These are phyloP conservation scores for Henckelia pumila DNA, from an alignment of 257 asterid species.

Conservation along the genomic window DNA sequence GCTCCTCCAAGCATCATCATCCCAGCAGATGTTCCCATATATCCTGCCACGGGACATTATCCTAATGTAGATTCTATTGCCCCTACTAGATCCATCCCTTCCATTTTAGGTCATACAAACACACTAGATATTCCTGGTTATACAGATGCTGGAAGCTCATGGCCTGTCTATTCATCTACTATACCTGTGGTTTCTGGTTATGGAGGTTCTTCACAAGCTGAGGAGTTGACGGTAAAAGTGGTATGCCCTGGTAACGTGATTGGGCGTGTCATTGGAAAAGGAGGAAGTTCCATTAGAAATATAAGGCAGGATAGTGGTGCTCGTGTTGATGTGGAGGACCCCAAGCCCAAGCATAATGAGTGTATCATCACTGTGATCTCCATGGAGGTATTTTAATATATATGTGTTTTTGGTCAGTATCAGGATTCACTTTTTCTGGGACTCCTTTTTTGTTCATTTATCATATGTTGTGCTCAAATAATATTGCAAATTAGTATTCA, in stretches of 20 bases:
- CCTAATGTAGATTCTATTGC: conserved; percentile 52
- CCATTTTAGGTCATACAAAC: conserved; percentile 63
- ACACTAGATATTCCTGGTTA: conserved; percentile 60
- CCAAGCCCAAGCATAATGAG: conserved; percentile 58
- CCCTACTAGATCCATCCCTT: conserved; percentile 55
- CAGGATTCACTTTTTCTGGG: neutral
- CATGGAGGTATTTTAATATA: conserved; percentile 55
- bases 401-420: neutral
- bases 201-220: conserved; percentile 50
- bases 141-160: conserved; percentile 63
- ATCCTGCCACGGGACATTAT: conserved; percentile 76
- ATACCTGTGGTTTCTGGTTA: conserved; percentile 81
- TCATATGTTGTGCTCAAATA: neutral
- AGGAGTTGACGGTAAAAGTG: conserved; percentile 67
- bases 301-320: conserved; percentile 90
- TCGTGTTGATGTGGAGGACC: conserved; percentile 81
- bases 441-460: neutral
- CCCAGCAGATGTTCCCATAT: conserved; percentile 82
- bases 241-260: conserved; percentile 72
- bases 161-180: conserved; percentile 79
- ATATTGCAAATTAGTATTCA: neutral
- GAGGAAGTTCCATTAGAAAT: conserved; percentile 71
- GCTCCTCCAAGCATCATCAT: conserved; percentile 82
- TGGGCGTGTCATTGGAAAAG: conserved; percentile 94
- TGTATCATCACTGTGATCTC: conserved; percentile 73